Conservation (phyloP, 2,329 filamentous ascomycete genomes). For the Diaporthe ilicicola region DNA sequence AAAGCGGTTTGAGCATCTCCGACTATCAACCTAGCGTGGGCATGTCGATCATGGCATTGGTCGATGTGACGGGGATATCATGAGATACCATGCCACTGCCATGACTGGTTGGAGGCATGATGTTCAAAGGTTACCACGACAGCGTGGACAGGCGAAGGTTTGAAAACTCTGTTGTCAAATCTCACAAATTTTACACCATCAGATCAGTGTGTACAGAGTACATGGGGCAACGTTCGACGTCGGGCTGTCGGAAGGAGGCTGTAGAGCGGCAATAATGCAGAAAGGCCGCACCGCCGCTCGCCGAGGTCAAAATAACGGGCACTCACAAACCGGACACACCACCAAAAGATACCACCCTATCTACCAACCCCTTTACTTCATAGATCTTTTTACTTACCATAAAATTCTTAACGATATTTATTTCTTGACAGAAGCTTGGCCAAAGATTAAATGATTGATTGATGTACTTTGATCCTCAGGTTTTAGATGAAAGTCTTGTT, state of each 20-base stretch:
- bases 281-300: background rate
- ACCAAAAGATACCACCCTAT: no score
- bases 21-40: background rate
- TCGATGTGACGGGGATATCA: background rate
- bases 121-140: background rate
- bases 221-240: background rate
- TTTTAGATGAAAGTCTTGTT: no score
- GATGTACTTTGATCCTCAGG: no score
- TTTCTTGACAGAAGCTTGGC: no score
- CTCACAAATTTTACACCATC: background rate
- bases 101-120: background rate
- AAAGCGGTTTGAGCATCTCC: background rate
- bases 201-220: background rate
- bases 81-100: background rate
- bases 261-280: background rate
- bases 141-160: background rate
- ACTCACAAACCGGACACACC: no score
- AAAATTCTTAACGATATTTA: no score
- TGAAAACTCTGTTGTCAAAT: constrained; percentile 1
- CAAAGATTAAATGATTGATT: no score
- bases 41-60: background rate
- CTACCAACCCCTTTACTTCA: no score
- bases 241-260: constrained; percentile 12
- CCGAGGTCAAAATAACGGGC: no score
- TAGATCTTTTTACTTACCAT: no score